These are phyloP conservation scores for Aegilops tauschii DNA, from an alignment of 176 grass and related monocot species.

Conservation along the genomic window DNA sequence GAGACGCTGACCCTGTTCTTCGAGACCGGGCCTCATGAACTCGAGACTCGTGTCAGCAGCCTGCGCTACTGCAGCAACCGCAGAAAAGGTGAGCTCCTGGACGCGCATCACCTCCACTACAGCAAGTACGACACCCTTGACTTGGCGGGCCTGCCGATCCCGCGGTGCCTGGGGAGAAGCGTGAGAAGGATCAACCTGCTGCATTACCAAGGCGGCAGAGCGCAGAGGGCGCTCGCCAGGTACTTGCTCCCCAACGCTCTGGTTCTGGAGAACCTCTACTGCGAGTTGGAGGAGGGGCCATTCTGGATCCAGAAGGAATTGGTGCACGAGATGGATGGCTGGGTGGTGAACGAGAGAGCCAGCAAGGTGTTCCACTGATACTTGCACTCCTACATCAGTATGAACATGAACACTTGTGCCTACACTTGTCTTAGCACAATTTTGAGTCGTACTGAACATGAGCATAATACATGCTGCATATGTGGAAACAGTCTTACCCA, in stretches of 20 bases:
- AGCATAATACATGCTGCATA: no score
- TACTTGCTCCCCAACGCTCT: background rate
- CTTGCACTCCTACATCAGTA: no score
- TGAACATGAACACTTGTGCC: no score
- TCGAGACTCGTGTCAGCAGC: background rate
- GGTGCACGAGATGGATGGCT: background rate
- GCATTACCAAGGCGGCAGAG: background rate
- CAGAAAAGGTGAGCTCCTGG: background rate
- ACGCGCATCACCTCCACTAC: background rate
- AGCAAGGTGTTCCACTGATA: background rate
- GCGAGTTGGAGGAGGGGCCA: background rate
- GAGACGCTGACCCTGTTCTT: background rate
- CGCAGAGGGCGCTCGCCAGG: background rate
- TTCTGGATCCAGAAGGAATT: background rate
- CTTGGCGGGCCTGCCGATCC: background rate
- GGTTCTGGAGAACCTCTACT: background rate
- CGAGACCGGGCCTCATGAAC: background rate
- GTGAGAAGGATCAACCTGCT: background rate
- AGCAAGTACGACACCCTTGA: background rate
- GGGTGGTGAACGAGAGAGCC: background rate
- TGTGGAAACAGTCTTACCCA: no score
- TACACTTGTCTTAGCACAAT: no score
- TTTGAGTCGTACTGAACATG: no score
- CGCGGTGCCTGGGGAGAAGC: background rate
- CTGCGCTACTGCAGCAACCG: background rate